Percentiles rank a stretch among this genome's conserved stretches.
These are phyloP conservation scores for Eleusine coracana DNA, from an alignment of 176 grass and related monocot genomes.

Conservation along the genomic window DNA sequence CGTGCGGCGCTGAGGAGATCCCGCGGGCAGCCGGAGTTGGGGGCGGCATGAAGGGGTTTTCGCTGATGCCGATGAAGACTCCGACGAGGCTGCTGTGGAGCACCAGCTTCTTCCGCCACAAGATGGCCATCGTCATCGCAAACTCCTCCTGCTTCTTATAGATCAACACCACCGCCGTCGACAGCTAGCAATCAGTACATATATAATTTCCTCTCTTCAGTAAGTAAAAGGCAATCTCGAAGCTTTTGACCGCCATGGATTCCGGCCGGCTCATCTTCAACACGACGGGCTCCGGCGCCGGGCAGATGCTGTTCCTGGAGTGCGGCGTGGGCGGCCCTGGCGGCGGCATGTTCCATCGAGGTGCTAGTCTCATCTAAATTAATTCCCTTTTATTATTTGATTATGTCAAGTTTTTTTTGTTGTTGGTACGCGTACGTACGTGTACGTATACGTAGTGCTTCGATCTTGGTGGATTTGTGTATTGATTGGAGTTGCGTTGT, in stretches of 20 bases:
- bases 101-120: conserved; percentile 99
- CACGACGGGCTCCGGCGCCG: conserved; percentile 47
- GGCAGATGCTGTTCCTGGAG: conserved; percentile 76
- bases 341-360: conserved; percentile 58
- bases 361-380: conserved; percentile 50
- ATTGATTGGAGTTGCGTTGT: conserved; percentile 45
- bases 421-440: background rate
- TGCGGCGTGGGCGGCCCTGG: conserved; percentile 40
- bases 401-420: background rate
- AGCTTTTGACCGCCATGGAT: conserved; percentile 62
- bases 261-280: conserved; percentile 84
- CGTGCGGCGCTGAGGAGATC: conserved; percentile 62
- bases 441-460: background rate
- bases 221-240: conserved; percentile 28
- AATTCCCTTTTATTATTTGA: no score
- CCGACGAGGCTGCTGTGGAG: conserved; percentile 94
- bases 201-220: conserved; percentile 12
- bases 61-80: conserved; percentile 80
- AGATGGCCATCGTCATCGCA: conserved; percentile 70
- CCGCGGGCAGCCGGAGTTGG: conserved; percentile 31
- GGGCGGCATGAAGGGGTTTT: conserved; percentile 76
- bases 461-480: conserved; percentile 27
- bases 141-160: conserved; percentile 83
- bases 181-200: conserved; percentile 43
- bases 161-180: conserved; percentile 24